phyloP scores from a whole-genome alignment of 2,329 filamentous ascomycete species.

The Ilyonectria sp. region DNA sequence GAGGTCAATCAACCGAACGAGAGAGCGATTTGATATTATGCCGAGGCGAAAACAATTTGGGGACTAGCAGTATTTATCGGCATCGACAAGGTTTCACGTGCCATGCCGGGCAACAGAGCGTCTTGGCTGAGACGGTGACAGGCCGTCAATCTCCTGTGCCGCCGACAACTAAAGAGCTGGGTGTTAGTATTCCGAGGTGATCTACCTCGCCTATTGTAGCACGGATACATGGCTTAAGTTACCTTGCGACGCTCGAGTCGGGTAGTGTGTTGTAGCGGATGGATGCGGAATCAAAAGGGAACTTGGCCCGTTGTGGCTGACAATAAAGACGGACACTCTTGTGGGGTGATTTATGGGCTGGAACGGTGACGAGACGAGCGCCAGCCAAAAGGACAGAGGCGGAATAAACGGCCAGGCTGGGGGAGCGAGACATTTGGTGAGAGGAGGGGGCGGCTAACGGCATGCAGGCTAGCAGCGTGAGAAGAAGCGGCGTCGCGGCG shows the following conservation, averaged over 20 bases:
- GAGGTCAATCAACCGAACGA: conserved; percentile 27
- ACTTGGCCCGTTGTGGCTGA: neutral
- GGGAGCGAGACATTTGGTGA: conserved; percentile 20
- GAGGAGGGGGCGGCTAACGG: conserved; percentile 30
- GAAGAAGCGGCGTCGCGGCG: conserved; percentile 36
- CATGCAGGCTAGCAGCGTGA: conserved; percentile 30
- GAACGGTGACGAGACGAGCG: conserved; percentile 8
- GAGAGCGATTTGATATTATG: conserved; percentile 39
- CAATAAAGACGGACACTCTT: neutral
- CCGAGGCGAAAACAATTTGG: conserved; percentile 43
- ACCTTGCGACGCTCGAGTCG: conserved; percentile 14
- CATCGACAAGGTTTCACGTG: conserved; percentile 45
- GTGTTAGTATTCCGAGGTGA: conserved; percentile 2
- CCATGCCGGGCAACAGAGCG: conserved; percentile 35
- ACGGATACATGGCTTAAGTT: conserved; percentile 4
- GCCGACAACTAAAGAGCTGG: conserved; percentile 5
- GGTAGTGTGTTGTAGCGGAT: neutral
- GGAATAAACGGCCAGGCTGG: conserved; percentile 19
- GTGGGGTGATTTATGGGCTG: conserved; percentile 4
- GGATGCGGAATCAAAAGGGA: neutral
- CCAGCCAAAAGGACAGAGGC: conserved; percentile 3
- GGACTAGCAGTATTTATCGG: conserved; percentile 21
- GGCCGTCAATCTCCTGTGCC: conserved; percentile 36
- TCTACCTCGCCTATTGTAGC: conserved; percentile 16
- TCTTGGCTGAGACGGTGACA: conserved; percentile 19